These are phyloP conservation scores for Alternaria sp. DNA, from an alignment of 2,329 filamentous ascomycete genomes.

Conservation along the genomic window DNA sequence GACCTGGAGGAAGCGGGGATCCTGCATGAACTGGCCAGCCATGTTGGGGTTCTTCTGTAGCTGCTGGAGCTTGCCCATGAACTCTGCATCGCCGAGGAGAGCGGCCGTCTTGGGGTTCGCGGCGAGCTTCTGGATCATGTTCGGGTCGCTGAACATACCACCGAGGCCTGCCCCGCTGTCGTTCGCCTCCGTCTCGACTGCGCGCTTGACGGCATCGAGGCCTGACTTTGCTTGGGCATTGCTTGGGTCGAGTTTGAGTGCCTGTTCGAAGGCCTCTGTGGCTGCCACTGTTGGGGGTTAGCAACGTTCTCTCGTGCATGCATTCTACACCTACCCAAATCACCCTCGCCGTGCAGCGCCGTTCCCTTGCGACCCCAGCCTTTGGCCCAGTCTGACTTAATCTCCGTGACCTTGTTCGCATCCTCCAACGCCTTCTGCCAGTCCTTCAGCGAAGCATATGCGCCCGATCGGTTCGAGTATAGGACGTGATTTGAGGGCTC, in stretches of 20 bases:
- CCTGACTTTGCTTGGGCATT: conserved; percentile 95
- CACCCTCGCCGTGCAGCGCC: conserved; percentile 85
- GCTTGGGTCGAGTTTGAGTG: conserved; percentile 88
- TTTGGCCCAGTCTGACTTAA: conserved; percentile 98
- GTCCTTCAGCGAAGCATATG: conserved; percentile 86
- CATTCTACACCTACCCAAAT: conserved; percentile 66
- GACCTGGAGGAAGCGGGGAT: conserved; percentile 92
- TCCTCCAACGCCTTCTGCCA: conserved; percentile 86
- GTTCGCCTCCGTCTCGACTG: conserved; percentile 79
- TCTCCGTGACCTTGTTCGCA: conserved; percentile 88
- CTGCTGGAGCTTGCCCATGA: conserved; percentile 88
- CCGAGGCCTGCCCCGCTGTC: conserved; percentile 79
- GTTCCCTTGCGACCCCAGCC: conserved; percentile 94
- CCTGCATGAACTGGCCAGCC: conserved; percentile 81
- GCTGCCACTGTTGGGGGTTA: conserved; percentile 67
- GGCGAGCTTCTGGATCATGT: conserved; percentile 88
- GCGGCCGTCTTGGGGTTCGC: conserved; percentile 90
- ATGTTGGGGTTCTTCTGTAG: conserved; percentile 82
- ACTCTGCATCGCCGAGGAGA: conserved; percentile 80
- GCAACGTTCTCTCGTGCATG: conserved; percentile 11
- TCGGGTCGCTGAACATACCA: conserved; percentile 92
- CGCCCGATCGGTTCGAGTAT: conserved; percentile 93
- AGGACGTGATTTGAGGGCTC: conserved; percentile 94
- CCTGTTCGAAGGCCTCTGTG: conserved; percentile 89
- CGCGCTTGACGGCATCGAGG: conserved; percentile 82